These are phyloP conservation scores for Chalaropsis thielavioides DNA, from an alignment of 2,329 filamentous ascomycete species.

Conservation along the genomic window DNA sequence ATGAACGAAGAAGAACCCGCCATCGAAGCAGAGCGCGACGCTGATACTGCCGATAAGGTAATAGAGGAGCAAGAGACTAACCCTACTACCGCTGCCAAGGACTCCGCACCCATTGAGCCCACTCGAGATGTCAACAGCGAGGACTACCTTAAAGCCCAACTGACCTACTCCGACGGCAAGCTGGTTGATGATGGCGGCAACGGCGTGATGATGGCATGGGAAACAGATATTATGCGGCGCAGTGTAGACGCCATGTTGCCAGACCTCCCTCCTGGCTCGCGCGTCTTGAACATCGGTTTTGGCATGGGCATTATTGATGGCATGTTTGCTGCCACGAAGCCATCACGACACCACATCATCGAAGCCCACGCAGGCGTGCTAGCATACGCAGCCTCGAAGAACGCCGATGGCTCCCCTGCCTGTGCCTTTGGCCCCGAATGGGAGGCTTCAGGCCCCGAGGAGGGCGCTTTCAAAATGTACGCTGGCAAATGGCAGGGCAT, in stretches of 20 bases:
- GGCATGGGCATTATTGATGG: constrained; percentile 81
- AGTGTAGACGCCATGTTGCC: constrained; percentile 54
- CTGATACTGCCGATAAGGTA: constrained; percentile 20
- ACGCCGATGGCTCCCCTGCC: constrained; percentile 23
- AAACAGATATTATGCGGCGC: constrained; percentile 69
- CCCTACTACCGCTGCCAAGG: constrained; percentile 26
- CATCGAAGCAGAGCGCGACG: constrained; percentile 23
- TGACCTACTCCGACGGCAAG: constrained; percentile 50
- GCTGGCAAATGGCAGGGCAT: constrained; percentile 68
- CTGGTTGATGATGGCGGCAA: constrained; percentile 63
- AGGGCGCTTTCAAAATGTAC: constrained; percentile 59
- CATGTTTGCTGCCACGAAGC: constrained; percentile 55
- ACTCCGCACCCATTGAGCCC: constrained; percentile 26
- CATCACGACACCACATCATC: constrained; percentile 64
- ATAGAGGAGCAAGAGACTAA: constrained; percentile 20
- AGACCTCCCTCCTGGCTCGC: constrained; percentile 36
- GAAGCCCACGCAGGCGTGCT: constrained; percentile 73
- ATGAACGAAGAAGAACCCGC: constrained; percentile 26
- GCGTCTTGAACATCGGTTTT: constrained; percentile 74
- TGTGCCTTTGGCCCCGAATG: constrained; percentile 41
- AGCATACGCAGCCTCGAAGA: constrained; percentile 37
- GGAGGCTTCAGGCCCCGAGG: constrained; percentile 40
- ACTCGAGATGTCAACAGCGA: constrained; percentile 42
- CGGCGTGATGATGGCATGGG: constrained; percentile 91
- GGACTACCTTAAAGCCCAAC: constrained; percentile 51